Base-by-base conservation (phyloP, 805 yeast genomes). In the Hagleromyces aurorensis region DNA sequence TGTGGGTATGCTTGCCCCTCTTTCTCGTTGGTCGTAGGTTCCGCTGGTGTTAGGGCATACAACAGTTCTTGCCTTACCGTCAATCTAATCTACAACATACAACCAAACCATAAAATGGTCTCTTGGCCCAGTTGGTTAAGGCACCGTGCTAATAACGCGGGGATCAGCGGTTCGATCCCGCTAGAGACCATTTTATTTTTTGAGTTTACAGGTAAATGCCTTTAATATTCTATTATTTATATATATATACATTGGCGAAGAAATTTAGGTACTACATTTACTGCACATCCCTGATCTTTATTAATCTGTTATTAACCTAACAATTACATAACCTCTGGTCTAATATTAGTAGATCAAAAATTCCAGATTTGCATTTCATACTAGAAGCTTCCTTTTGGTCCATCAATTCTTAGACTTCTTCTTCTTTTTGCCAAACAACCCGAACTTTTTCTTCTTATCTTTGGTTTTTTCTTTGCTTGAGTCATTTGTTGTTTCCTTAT, bases 361-460 rank as follows among this genome's bases (percentile, higher is more conserved):
- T 26, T 12, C 16, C 15, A 11, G 12, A 21, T 27, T 19, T 21
- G 11, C 15, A 13, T 24, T 21, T 16, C 19, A 27, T 21, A 27
- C 25, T 12, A 13, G 16, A 14, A n/a, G 13, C 12, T 21, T 27
- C 16, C 5, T 27, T 18, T 23, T 14, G 17, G 21, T 13, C 20
- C 26, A 15, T 38, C 37, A 42, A 24, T 42, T 43, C 37, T 44
- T 38, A 16, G 41, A 33, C 37, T 46, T 48, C 37, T 40, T 38
- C 34, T 50, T 46, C 36, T 43, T 52, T 31, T 46, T 47, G 18
- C 45, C 39, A 23, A 52, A 50, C 11, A 48, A 37, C n/a, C 55
- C 50, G 39, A 52, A 52, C 29, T 47, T 50, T 33, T 48, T 49
- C 36, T 50, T 52, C 32, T 52, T 50, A n/a, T 40, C 40, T 34